These are phyloP conservation scores for Floccularia luteovirens DNA, from an alignment of 768 basidiomycete genomes.

Conservation along the genomic window DNA sequence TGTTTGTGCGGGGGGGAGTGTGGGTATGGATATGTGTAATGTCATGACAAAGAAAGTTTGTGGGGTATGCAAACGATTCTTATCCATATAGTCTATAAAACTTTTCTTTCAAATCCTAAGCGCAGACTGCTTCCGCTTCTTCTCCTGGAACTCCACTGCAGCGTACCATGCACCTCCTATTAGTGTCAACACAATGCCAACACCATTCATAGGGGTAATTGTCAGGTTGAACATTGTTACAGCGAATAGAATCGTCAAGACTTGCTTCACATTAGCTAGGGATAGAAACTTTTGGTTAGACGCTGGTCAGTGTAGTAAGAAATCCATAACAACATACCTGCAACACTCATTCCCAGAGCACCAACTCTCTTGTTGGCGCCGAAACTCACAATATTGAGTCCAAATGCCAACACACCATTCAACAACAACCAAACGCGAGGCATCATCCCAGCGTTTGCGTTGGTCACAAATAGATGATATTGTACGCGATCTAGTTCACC, in stretches of 20 bases:
- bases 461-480: constrained; percentile 13
- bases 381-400: constrained; percentile 90
- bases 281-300: constrained; percentile 2
- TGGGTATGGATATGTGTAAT: too few relatives aligned
- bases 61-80: too few relatives aligned
- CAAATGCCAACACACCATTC: constrained; percentile 88
- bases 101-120: too few relatives aligned
- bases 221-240: constrained; percentile 79
- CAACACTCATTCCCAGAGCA: constrained; percentile 86
- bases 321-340: constrained; percentile 62
- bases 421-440: constrained; percentile 50
- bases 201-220: constrained; percentile 70
- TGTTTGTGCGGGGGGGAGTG: too few relatives aligned
- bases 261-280: constrained; percentile 87
- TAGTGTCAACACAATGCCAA: constrained; percentile 82
- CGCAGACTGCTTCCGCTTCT: constrained; percentile 12
- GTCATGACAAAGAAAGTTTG: too few relatives aligned
- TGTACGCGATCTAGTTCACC: constrained; percentile 72
- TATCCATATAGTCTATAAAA: too few relatives aligned
- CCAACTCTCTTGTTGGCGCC: constrained; percentile 93
- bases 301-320: too few relatives aligned
- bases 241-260: constrained; percentile 79
- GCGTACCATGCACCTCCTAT: constrained; percentile 83
- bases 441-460: constrained; percentile 22
- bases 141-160: constrained; percentile 53